These are phyloP conservation scores for Zygosaccharomyces gambellarensis DNA, from an alignment of 805 yeast species.

Conservation along the genomic window DNA sequence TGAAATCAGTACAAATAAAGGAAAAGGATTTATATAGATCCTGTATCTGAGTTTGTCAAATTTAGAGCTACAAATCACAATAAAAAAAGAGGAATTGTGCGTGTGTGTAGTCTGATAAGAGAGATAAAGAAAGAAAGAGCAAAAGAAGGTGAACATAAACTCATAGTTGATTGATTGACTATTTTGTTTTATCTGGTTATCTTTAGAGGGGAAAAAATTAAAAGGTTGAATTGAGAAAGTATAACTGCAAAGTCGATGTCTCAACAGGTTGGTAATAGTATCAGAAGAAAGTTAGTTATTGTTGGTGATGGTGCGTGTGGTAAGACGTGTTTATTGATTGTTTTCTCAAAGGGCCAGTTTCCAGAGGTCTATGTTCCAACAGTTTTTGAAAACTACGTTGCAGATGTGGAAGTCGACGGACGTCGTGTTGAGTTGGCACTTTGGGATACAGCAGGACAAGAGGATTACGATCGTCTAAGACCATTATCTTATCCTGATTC, in stretches of 20 bases:
- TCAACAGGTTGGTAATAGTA: conserved; percentile 32
- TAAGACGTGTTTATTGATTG: conserved; percentile 86
- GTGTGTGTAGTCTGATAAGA: neutral
- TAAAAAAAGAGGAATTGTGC: too few relatives aligned
- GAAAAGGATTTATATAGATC: neutral
- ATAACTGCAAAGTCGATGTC: conserved; percentile 21
- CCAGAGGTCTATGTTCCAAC: conserved; percentile 95
- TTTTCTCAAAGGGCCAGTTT: conserved; percentile 80
- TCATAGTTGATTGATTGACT: neutral
- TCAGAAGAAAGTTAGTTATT: conserved; percentile 79
- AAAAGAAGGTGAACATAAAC: neutral
- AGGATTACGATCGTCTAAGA: conserved; percentile 90
- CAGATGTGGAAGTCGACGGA: conserved; percentile 89
- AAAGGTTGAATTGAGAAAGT: neutral
- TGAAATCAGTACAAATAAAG: neutral
- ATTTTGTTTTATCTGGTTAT: too few relatives aligned
- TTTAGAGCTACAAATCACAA: too few relatives aligned
- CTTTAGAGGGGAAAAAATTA: too few relatives aligned
- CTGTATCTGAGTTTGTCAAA: neutral
- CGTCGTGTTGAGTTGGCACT: conserved; percentile 88
- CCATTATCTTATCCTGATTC: conserved; percentile 91
- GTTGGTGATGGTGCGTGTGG: conserved; percentile 99
- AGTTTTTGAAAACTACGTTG: conserved; percentile 95
- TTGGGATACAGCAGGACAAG: conserved; percentile 99
- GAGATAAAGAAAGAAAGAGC: neutral